phyloP scores from a whole-genome alignment of 2,329 filamentous ascomycete genomes.

The Aspergillus japonicus region DNA sequence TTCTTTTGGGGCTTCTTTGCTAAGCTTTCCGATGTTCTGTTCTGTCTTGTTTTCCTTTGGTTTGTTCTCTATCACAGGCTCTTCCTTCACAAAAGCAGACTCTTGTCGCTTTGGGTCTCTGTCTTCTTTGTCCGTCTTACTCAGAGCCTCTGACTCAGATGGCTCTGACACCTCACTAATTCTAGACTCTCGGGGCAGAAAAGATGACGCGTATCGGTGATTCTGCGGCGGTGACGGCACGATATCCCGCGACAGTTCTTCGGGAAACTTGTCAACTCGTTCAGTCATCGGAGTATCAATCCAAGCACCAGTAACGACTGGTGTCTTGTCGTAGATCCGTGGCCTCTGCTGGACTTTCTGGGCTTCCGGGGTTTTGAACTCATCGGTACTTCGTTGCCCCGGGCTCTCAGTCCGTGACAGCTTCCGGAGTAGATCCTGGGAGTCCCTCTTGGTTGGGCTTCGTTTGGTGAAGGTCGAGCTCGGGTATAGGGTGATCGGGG shows the following conservation, averaged over 20 bases:
- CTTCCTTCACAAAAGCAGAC: background rate
- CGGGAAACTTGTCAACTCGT: conserved; percentile 25
- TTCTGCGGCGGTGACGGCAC: conserved; percentile 17
- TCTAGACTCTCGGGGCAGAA: conserved; percentile 11
- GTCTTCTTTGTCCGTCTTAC: conserved; percentile 4
- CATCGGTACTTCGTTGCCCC: conserved; percentile 27
- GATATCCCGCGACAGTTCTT: conserved; percentile 28
- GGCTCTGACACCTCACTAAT: conserved; percentile 5
- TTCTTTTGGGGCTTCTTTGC: background rate
- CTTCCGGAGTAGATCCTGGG: conserved; percentile 44
- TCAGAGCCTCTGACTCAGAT: conserved; percentile 7
- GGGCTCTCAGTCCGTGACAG: conserved; percentile 42
- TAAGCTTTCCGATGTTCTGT: background rate
- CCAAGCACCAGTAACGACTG: conserved; percentile 47
- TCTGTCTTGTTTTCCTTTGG: background rate
- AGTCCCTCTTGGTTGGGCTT: conserved; percentile 35
- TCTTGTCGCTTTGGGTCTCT: conserved; percentile 11
- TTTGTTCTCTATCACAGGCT: background rate
- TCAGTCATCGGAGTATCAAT: conserved; percentile 49
- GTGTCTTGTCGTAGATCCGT: conserved; percentile 44
- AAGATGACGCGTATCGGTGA: conserved; percentile 7
- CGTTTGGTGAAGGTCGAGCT: conserved; percentile 31
- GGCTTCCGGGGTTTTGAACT: conserved; percentile 34
- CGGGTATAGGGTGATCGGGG: conserved; percentile 39
- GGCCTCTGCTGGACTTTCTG: conserved; percentile 28